phyloP scores from a whole-genome alignment of 768 basidiomycete species.

The Lentinula raphanica region DNA sequence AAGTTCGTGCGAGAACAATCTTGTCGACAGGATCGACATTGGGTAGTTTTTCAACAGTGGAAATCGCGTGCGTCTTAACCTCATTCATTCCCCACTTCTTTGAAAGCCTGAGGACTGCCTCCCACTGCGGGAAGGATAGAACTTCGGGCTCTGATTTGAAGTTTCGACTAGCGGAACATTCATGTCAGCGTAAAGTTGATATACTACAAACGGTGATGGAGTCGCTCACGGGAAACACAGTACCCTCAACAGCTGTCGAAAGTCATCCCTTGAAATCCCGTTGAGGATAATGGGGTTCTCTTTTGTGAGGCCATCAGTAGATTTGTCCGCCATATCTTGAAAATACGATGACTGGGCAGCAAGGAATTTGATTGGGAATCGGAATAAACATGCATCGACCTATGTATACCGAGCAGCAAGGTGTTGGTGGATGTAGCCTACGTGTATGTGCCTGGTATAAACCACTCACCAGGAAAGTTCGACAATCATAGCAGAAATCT shows the following conservation, averaged over 20 bases:
- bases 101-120: background rate
- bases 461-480: background rate
- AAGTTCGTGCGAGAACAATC: background rate
- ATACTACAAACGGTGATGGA: too few relatives aligned
- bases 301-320: background rate
- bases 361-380: background rate
- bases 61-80: background rate
- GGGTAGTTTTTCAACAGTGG: background rate
- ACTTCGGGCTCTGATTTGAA: background rate
- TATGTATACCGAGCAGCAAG: background rate
- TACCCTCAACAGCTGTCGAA: slow-evolving; percentile 3
- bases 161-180: background rate
- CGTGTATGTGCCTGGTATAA: background rate
- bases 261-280: background rate
- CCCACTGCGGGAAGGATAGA: background rate
- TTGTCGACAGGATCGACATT: slow-evolving; percentile 1
- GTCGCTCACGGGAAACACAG: background rate
- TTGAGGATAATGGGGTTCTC: background rate
- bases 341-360: background rate
- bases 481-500: background rate
- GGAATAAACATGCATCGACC: background rate
- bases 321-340: background rate
- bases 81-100: background rate
- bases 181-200: too few relatives aligned
- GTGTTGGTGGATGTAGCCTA: background rate